These are phyloP conservation scores for Aplosporella prunicola DNA, from an alignment of 2,329 filamentous ascomycete species.

Conservation along the genomic window DNA sequence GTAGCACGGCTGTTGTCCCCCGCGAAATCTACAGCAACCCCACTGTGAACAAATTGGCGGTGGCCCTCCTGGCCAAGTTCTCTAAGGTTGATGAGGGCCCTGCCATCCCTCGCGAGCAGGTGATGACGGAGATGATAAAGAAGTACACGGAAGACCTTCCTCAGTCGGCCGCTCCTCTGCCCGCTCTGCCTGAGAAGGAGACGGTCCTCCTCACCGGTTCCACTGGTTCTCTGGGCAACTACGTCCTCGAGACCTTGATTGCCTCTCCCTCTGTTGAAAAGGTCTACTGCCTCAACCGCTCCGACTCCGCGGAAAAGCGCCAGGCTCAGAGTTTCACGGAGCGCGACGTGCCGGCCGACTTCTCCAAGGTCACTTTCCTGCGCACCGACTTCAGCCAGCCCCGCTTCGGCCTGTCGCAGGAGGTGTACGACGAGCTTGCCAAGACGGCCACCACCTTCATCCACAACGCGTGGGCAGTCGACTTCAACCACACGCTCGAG, in stretches of 20 bases:
- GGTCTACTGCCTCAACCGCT: slow-evolving; percentile 14
- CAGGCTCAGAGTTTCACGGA: slow-evolving; percentile 1
- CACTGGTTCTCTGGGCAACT: slow-evolving; percentile 13
- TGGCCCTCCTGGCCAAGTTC: slow-evolving; percentile 8
- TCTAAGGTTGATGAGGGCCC: not conserved
- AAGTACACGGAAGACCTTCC: slow-evolving; percentile 21
- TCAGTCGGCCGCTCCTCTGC: not conserved
- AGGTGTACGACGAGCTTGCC: not conserved
- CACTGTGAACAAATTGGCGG: slow-evolving; percentile 19
- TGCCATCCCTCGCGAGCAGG: slow-evolving; percentile 13
- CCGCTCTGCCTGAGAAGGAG: slow-evolving; percentile 2
- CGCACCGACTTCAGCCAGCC: slow-evolving; percentile 11
- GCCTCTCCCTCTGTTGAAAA: slow-evolving; percentile 5
- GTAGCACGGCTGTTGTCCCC: slow-evolving; percentile 14
- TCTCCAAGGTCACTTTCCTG: slow-evolving; percentile 9
- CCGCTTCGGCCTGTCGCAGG: slow-evolving; percentile 11
- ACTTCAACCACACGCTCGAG: slow-evolving; percentile 26
- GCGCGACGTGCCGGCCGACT: slow-evolving; percentile 3
- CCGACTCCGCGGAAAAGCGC: not conserved
- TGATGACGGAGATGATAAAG: slow-evolving; percentile 20
- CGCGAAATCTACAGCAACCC: slow-evolving; percentile 25
- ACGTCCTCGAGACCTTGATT: slow-evolving; percentile 13
- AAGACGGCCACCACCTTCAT: slow-evolving; percentile 19
- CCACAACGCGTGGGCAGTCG: slow-evolving; percentile 30
- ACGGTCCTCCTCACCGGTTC: slow-evolving; percentile 14